Percentiles rank a stretch among this genome's conserved stretches.
Conservation (phyloP, 208 protist genomes). For the Acanthamoeba quina region DNA sequence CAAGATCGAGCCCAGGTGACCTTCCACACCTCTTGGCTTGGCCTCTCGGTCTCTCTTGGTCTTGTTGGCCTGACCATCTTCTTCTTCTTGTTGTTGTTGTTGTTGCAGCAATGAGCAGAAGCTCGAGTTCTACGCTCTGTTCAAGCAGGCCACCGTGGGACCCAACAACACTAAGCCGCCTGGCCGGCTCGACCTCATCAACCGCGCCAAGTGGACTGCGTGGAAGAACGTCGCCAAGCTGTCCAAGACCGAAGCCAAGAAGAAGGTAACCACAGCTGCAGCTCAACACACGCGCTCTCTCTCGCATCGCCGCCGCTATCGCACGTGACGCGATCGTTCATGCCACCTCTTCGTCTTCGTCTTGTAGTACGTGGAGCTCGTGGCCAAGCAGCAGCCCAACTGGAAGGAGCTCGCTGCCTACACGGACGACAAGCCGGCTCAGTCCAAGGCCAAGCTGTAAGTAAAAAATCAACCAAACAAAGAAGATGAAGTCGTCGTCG, state of each 20-base stretch:
- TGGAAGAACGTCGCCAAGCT: conserved; percentile 50
- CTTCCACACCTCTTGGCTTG: no score
- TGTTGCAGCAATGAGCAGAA: conserved; percentile 89
- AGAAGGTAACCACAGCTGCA: conserved; percentile 54
- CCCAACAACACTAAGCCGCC: conserved; percentile 86
- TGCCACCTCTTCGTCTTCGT: neutral
- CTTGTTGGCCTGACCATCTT: neutral
- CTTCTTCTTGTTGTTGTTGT: neutral
- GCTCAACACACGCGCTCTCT: neutral
- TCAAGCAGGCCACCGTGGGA: conserved; percentile 97
- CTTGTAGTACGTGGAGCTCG: conserved; percentile 51
- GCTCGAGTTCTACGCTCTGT: conserved; percentile 96
- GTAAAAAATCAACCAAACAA: neutral
- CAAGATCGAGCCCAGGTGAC: conserved; percentile 28
- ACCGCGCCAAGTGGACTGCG: conserved; percentile 92
- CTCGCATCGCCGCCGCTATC: neutral
- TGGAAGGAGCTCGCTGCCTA: conserved; percentile 68
- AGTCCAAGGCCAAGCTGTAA: conserved; percentile 52
- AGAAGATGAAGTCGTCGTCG: no score
- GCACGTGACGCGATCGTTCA: neutral
- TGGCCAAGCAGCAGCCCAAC: conserved; percentile 56
- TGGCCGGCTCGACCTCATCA: conserved; percentile 38
- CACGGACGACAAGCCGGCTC: conserved; percentile 42
- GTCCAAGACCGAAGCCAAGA: conserved; percentile 69
- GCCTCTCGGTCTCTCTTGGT: neutral